A percentile compares a stretch with the other conserved stretches of the same genome.
Evolutionary conservation across 495 filamentous ascomycete species (phyloP).

Genomic region (Aspergillus conjunctus): DNA sequence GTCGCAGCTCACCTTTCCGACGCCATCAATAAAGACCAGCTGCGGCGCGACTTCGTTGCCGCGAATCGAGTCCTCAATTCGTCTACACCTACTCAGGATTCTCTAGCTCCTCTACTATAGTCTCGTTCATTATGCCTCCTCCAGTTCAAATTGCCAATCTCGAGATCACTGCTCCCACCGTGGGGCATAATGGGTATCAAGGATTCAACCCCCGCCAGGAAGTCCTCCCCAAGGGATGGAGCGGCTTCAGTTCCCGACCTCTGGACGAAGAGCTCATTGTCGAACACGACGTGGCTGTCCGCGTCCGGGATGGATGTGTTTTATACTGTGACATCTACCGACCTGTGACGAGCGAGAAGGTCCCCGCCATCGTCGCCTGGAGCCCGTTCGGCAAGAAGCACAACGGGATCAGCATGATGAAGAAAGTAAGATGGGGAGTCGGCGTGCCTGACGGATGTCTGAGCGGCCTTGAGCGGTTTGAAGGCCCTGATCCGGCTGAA

Average conservation of each 20-base stretch:
- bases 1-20: no score
- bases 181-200: background rate
- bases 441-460: constrained; percentile 23
- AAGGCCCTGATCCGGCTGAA: constrained; percentile 55
- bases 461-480: constrained; percentile 39
- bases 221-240: constrained; percentile 19
- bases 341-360: constrained; percentile 16
- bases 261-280: constrained; percentile 16
- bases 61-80: no score
- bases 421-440: constrained; percentile 21
- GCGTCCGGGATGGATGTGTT: constrained; percentile 22
- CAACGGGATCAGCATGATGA: constrained; percentile 20
- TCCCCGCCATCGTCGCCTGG: constrained; percentile 39
- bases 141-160: background rate
- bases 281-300: constrained; percentile 18
- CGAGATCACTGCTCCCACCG: background rate
- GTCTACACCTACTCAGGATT: no score
- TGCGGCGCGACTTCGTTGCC: no score
- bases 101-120: no score
- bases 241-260: constrained; percentile 3
- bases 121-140: no score
- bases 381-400: constrained; percentile 39
- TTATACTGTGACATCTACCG: constrained; percentile 37
- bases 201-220: constrained; percentile 9
- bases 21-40: no score